Evolutionary conservation across 495 filamentous ascomycete species (phyloP).

Genomic region (Opeltia flavorubescens): DNA sequence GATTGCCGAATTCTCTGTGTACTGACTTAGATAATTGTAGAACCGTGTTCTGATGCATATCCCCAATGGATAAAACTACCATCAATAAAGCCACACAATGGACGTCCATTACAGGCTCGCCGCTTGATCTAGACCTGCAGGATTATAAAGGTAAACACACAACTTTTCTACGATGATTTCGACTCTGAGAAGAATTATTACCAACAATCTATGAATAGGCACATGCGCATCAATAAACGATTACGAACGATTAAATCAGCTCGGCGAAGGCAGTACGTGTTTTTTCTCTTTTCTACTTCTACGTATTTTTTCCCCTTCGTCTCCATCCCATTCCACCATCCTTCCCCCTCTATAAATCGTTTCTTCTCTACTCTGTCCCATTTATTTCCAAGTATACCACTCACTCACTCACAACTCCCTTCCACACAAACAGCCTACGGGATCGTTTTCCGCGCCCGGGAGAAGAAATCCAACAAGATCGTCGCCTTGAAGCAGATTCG

Average conservation of each 20-base stretch:
- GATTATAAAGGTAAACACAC: not conserved
- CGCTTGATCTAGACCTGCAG: conserved; percentile 17
- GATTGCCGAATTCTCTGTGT: not conserved
- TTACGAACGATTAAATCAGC: conserved; percentile 27
- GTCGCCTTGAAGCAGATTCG: conserved; percentile 33
- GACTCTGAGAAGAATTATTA: not conserved
- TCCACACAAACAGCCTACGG: conserved; percentile 35
- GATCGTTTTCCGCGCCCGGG: conserved; percentile 27
- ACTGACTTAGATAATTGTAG: not conserved
- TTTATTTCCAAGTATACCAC: not conserved
- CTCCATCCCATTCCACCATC: not conserved
- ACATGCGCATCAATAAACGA: conserved; percentile 24
- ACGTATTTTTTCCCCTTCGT: not conserved
- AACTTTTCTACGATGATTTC: not conserved
- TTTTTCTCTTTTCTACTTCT: not conserved
- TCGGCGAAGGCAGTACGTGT: conserved; percentile 30
- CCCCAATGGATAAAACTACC: too few relatives aligned
- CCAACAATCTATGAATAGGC: conserved; percentile 19
- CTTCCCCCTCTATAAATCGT: not conserved
- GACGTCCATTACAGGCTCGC: conserved; percentile 25
- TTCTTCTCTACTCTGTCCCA: too few relatives aligned
- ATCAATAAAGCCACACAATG: too few relatives aligned
- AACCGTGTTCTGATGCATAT: too few relatives aligned
- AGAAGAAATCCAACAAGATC: conserved; percentile 20
- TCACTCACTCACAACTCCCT: too few relatives aligned